Conservation (phyloP, 2,329 filamentous ascomycete species). For the Apiospora hydei region DNA sequence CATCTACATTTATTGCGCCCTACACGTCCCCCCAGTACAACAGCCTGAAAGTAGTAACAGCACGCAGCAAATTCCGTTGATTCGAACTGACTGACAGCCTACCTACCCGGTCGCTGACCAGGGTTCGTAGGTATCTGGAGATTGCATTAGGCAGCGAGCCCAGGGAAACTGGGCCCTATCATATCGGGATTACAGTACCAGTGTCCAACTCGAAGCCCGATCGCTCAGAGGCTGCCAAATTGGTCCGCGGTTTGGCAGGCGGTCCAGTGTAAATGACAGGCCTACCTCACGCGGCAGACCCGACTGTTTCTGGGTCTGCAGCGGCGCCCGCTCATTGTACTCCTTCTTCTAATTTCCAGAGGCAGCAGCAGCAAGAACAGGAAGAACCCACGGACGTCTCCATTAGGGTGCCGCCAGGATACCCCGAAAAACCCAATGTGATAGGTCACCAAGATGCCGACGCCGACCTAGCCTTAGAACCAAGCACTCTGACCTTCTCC, state of each 20-base stretch:
- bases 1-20: background rate
- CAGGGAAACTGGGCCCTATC: constrained; percentile 14
- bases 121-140: constrained; percentile 13
- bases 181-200: constrained; percentile 2
- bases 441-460: constrained; percentile 29
- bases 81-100: constrained; percentile 6
- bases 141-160: constrained; percentile 14
- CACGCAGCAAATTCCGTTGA: background rate
- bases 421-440: constrained; percentile 21
- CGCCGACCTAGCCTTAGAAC: constrained; percentile 32
- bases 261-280: constrained; percentile 38
- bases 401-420: constrained; percentile 19
- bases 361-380: constrained; percentile 27
- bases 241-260: constrained; percentile 24
- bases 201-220: constrained; percentile 6
- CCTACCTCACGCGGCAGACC: constrained; percentile 34
- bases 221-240: constrained; percentile 13
- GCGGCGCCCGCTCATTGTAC: background rate
- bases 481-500: constrained; percentile 44
- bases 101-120: constrained; percentile 17
- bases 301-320: constrained; percentile 31
- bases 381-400: constrained; percentile 7
- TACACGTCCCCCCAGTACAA: background rate
- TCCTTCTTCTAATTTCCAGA: constrained; percentile 27
- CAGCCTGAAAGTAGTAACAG: constrained; percentile 4